Evolutionary conservation across 768 basidiomycete species (phyloP).

Genomic region (Gloeostereum incarnatum): DNA sequence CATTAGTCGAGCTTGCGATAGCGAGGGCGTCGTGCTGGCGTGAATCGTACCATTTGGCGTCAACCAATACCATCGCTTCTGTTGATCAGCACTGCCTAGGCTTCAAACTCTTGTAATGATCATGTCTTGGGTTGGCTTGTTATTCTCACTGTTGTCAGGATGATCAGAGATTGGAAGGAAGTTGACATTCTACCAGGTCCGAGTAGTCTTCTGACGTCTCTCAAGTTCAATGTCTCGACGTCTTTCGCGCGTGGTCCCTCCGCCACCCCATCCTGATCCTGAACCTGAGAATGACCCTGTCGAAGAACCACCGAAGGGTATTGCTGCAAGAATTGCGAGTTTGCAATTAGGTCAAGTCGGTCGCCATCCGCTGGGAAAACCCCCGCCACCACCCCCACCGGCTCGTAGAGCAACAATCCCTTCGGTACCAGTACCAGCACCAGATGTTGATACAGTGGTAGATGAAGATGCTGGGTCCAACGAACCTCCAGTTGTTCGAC

Average conservation of each 20-base stretch:
- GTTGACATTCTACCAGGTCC: slow-evolving; percentile 12
- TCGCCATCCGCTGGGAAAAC: slow-evolving; percentile 2
- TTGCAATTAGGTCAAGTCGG: slow-evolving; percentile 17
- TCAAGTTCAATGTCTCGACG: slow-evolving; percentile 14
- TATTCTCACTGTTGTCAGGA: no score
- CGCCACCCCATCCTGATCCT: slow-evolving; percentile 10
- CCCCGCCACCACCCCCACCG: slow-evolving; percentile 8
- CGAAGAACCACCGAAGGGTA: slow-evolving; percentile 9
- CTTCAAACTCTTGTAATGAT: no score
- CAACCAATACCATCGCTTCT: no score
- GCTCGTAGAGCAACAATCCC: not conserved
- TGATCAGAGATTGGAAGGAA: no score
- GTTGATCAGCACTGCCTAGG: no score
- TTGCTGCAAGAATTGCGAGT: slow-evolving; percentile 22
- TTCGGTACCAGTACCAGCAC: no score
- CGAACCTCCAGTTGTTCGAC: slow-evolving; percentile 12
- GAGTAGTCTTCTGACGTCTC: not conserved
- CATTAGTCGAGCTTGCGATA: no score
- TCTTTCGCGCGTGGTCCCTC: slow-evolving; percentile 17
- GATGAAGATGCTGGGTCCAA: slow-evolving; percentile 2
- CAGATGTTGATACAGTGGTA: no score
- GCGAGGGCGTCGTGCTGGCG: no score
- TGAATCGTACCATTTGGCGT: no score
- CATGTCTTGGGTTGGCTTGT: no score
- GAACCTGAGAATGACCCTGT: slow-evolving; percentile 6